Evolutionary conservation across 2,329 filamentous ascomycete species (phyloP), one percentile per base, ranked within the genome.

Genomic region (Epichloe festucae): DNA sequence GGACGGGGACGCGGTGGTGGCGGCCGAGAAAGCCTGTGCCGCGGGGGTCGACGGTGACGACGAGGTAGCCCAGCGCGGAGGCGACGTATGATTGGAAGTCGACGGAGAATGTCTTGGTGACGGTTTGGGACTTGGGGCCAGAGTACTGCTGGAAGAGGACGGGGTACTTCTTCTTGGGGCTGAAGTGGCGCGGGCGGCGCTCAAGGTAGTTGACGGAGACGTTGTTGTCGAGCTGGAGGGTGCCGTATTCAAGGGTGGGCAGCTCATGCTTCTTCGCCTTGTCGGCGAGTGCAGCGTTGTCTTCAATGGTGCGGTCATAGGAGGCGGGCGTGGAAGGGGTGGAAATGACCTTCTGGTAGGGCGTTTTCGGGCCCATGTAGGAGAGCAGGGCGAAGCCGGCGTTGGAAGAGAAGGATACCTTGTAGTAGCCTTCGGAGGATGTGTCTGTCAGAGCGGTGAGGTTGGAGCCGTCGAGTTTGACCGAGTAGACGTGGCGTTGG

Each of bases 101-200:
- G 53, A 98, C 81, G 10, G 66, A 68, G 70, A 96, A 98, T 52
- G 69, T 77, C 64, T 91, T 90, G 60, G 79, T 75, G 2, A 98
- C 93, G 7, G 79, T 79, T 65, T 98, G 94, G 17, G 89, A 96
- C n/a, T 86, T 88, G 0, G 93, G 93, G 0, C 93, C 93, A 23
- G 88, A 91, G 71, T 98, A 98, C 53, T 96, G 84, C 62, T 87
- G 85, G 74, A 98, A 98, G 4, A 98, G 78, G 1, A 98, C 89
- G 0, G 93, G 93, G 60, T 98, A 97, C 63, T 86, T 82, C 69
- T 87, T 90, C 60, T 81, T 82, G 17, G 81, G 73, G 65, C 89
- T 79, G 64, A 97, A 98, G 67, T 95, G 85, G 1, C 90, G 86
- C 5, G 93, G 93, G 0, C 89, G 85, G 34, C 89, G 85, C 68